phyloP scores from a whole-genome alignment of 129 eudicot species.

The Flaveria sonorensis region DNA sequence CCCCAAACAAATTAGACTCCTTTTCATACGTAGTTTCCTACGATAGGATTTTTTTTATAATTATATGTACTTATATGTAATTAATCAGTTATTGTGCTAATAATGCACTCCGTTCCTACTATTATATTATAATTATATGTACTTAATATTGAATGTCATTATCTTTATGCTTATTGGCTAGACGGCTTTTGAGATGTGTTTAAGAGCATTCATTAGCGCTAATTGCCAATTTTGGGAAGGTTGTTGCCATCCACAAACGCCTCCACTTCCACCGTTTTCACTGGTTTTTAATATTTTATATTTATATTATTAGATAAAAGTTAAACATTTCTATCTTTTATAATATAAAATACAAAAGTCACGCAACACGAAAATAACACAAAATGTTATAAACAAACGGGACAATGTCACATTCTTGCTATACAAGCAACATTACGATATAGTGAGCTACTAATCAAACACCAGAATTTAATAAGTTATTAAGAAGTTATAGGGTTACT shows the following conservation, averaged over 20 bases:
- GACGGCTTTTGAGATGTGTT: constrained; percentile 39
- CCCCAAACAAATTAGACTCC: too few species aligned
- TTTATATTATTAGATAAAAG: constrained; percentile 1
- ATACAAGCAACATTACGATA: neutral
- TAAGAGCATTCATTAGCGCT: constrained; percentile 22
- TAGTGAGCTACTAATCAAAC: neutral
- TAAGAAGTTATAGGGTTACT: too few species aligned
- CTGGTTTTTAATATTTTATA: neutral
- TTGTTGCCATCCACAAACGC: constrained; percentile 34
- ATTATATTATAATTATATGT: neutral
- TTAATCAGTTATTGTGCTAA: neutral
- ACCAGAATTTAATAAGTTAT: neutral
- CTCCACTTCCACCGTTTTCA: constrained; percentile 10
- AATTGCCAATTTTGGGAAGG: constrained; percentile 25
- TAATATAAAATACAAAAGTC: neutral
- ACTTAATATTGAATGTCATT: constrained; percentile 20
- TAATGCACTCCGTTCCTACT: neutral
- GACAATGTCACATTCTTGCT: neutral
- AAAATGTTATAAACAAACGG: neutral
- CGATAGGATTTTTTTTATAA: too few species aligned
- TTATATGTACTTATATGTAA: too few species aligned
- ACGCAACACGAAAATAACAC: neutral
- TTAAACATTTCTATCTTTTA: neutral
- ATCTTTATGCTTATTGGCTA: constrained; percentile 19
- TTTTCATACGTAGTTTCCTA: too few species aligned